A percentile compares a stretch with the other conserved stretches of the same genome.
Evolutionary conservation across 768 basidiomycete genomes (phyloP).

Genomic region (Naganishia antarctica): DNA sequence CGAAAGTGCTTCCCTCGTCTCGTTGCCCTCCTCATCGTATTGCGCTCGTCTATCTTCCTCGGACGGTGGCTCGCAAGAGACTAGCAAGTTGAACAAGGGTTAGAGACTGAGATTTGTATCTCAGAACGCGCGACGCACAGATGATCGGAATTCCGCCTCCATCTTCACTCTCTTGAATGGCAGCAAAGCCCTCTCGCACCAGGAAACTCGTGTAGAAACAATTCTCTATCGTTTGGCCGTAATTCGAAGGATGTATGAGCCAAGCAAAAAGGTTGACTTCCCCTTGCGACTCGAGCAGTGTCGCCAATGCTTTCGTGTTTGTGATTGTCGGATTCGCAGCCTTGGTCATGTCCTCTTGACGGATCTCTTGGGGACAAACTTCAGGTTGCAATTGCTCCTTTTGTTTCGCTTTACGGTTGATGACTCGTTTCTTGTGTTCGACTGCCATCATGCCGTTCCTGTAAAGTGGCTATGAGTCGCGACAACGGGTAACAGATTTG

Average conservation of each 20-base stretch:
- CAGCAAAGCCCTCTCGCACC: slow-evolving; percentile 66
- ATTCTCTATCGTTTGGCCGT: slow-evolving; percentile 93
- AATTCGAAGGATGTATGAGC: slow-evolving; percentile 82
- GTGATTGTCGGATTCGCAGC: slow-evolving; percentile 18
- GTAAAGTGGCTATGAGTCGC: background rate
- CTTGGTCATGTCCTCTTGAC: slow-evolving; percentile 27
- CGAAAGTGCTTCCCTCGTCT: slow-evolving; percentile 58
- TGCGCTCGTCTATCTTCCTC: slow-evolving; percentile 39
- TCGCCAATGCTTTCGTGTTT: slow-evolving; percentile 1
- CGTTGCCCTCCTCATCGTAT: slow-evolving; percentile 4
- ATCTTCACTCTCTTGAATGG: slow-evolving; percentile 52
- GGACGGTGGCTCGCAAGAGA: slow-evolving; percentile 3
- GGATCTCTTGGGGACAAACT: slow-evolving; percentile 65
- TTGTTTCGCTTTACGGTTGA: slow-evolving; percentile 66
- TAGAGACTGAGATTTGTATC: background rate
- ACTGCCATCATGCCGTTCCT: slow-evolving; percentile 89
- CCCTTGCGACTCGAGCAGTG: background rate
- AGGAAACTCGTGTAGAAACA: slow-evolving; percentile 92
- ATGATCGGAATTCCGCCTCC: slow-evolving; percentile 64
- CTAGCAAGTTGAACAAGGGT: background rate
- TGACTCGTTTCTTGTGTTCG: slow-evolving; percentile 71
- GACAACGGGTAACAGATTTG: no score
- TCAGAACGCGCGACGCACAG: slow-evolving; percentile 52
- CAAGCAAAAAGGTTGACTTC: slow-evolving; percentile 62
- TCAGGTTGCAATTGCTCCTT: slow-evolving; percentile 58